phyloP scores from a whole-genome alignment of 352 stramenopile species.

The Globisporangium radiosum region DNA sequence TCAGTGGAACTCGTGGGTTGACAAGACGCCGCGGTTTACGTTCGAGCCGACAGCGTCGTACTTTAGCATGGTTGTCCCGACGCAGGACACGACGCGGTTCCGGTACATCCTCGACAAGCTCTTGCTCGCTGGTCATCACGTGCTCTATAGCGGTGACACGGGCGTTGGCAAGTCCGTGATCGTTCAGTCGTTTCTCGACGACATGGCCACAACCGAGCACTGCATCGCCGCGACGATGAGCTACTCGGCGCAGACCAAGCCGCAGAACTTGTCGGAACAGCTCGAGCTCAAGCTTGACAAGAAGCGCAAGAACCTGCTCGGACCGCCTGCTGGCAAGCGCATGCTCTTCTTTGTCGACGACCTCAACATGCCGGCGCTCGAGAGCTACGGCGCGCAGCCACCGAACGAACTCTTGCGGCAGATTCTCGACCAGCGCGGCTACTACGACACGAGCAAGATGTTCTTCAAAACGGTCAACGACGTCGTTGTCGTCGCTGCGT shows the following conservation, averaged over 20 bases:
- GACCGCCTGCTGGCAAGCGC: conserved; percentile 61
- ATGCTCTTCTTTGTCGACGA: conserved; percentile 91
- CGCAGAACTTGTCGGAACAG: conserved; percentile 76
- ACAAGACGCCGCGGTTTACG: conserved; percentile 85
- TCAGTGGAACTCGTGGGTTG: conserved; percentile 81
- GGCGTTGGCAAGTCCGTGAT: conserved; percentile 93
- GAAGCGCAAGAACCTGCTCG: conserved; percentile 79
- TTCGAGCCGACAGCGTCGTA: conserved; percentile 86
- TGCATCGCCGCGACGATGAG: conserved; percentile 85
- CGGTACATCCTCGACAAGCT: conserved; percentile 89
- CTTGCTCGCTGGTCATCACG: conserved; percentile 72
- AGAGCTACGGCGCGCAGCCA: conserved; percentile 91
- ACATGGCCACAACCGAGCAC: conserved; percentile 79
- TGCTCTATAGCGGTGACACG: conserved; percentile 89
- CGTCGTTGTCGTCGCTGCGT: conserved; percentile 77
- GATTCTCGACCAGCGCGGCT: conserved; percentile 86
- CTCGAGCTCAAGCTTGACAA: conserved; percentile 81
- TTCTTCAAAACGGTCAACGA: conserved; percentile 92
- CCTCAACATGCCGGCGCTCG: conserved; percentile 90
- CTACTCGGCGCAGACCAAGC: conserved; percentile 87
- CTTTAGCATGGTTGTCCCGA: conserved; percentile 94
- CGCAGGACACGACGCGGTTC: conserved; percentile 92
- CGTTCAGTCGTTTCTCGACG: conserved; percentile 86
- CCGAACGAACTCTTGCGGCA: conserved; percentile 90
- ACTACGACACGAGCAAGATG: conserved; percentile 91